These are phyloP conservation scores for Candida succiphila DNA, from an alignment of 805 yeast genomes.

Conservation along the genomic window DNA sequence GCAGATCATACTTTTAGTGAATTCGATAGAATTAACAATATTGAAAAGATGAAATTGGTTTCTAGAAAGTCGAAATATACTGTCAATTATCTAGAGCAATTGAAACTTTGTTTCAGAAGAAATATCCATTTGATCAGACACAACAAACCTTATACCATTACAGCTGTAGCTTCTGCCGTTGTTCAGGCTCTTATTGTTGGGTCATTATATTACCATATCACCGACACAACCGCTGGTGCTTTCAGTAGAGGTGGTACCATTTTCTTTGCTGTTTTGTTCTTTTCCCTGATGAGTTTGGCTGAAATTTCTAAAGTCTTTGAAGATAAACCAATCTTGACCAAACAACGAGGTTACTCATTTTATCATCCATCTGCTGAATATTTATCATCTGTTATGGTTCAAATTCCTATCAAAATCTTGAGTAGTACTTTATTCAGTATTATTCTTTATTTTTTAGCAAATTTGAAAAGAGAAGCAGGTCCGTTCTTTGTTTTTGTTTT, in stretches of 20 bases:
- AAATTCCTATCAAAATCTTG: conserved; percentile 45
- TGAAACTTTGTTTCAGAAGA: conserved; percentile 41
- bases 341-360: conserved; percentile 54
- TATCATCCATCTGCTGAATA: conserved; percentile 60
- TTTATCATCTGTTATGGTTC: conserved; percentile 43
- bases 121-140: conserved; percentile 44
- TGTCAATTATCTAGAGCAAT: conserved; percentile 38
- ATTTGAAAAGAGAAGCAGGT: conserved; percentile 42
- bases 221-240: conserved; percentile 40
- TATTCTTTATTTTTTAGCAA: conserved; percentile 42
- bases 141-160: conserved; percentile 45
- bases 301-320: conserved; percentile 52
- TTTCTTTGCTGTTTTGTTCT: conserved; percentile 51
- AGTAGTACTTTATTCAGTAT: conserved; percentile 38
- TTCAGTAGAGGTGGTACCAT: conserved; percentile 56
- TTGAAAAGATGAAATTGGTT: conserved; percentile 29
- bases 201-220: conserved; percentile 46
- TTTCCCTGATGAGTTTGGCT: conserved; percentile 50
- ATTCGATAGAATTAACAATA: conserved; percentile 18
- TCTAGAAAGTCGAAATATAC: conserved; percentile 25
- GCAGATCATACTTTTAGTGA: conserved; percentile 23
- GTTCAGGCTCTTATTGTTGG: conserved; percentile 52
- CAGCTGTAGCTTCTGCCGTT: conserved; percentile 38
- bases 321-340: conserved; percentile 53
- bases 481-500: conserved; percentile 40